These are phyloP conservation scores for Thraustochytrium sp. DNA, from an alignment of 352 stramenopile species.

Conservation along the genomic window DNA sequence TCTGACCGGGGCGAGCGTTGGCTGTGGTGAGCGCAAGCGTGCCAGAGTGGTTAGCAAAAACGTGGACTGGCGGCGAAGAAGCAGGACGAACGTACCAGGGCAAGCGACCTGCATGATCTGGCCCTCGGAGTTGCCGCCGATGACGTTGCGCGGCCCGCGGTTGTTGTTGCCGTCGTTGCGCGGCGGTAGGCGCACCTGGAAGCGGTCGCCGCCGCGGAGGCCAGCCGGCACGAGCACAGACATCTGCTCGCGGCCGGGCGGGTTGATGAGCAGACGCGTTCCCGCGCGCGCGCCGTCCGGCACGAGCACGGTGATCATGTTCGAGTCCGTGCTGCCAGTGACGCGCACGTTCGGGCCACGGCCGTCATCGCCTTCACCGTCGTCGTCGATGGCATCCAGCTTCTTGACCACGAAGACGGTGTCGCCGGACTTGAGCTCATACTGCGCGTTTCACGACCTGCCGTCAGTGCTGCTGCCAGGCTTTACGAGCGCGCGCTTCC, in stretches of 20 bases:
- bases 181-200: conserved; percentile 30
- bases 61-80: not conserved
- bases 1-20: not conserved
- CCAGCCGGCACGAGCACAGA: conserved; percentile 13
- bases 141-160: not conserved
- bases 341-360: not conserved
- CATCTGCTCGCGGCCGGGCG: conserved; percentile 34
- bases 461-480: too few species aligned
- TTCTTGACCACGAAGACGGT: conserved; percentile 30
- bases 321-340: not conserved
- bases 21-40: too few species aligned
- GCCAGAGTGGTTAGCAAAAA: not conserved
- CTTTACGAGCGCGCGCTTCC: too few species aligned
- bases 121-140: not conserved
- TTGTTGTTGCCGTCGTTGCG: not conserved
- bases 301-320: conserved; percentile 27
- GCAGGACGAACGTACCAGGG: not conserved
- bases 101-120: conserved; percentile 24
- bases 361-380: conserved; percentile 11
- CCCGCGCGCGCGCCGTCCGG: not conserved
- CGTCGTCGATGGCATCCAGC: conserved; percentile 24
- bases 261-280: conserved; percentile 29
- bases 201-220: not conserved
- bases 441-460: not conserved
- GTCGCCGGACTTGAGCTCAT: conserved; percentile 10